phyloP scores from a whole-genome alignment of 2,329 filamentous ascomycete species.

The Exophiala calicioides region DNA sequence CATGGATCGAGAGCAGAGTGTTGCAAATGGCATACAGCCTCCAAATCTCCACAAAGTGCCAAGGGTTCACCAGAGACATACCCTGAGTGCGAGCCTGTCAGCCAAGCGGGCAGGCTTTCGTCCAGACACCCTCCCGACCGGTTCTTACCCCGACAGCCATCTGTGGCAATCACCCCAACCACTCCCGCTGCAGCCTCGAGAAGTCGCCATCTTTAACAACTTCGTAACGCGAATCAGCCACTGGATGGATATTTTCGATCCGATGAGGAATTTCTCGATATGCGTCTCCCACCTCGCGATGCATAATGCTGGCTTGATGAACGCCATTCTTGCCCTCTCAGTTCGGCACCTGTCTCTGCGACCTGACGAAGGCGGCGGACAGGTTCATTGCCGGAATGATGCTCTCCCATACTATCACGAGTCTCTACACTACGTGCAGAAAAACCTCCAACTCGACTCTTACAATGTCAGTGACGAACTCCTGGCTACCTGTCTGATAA shows the following conservation, averaged over 20 bases:
- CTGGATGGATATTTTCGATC: slow-evolving; percentile 45
- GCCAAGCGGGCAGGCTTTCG: background rate
- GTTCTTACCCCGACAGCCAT: background rate
- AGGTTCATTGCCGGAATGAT: background rate
- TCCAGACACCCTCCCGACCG: background rate
- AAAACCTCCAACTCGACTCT: slow-evolving; percentile 58
- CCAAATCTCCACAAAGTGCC: no score
- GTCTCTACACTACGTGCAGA: slow-evolving; percentile 62
- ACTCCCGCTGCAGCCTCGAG: slow-evolving; percentile 6
- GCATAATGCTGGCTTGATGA: slow-evolving; percentile 58
- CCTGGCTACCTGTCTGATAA: slow-evolving; percentile 59
- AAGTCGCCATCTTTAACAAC: slow-evolving; percentile 4
- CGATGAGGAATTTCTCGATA: slow-evolving; percentile 41
- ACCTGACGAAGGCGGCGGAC: background rate
- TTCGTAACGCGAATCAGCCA: slow-evolving; percentile 13
- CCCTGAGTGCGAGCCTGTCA: background rate
- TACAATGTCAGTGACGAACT: slow-evolving; percentile 62
- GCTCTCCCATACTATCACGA: slow-evolving; percentile 53
- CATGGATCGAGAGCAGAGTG: background rate
- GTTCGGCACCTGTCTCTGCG: slow-evolving; percentile 52
- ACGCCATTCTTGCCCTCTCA: slow-evolving; percentile 58
- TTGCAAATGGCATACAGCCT: background rate
- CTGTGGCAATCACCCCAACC: slow-evolving; percentile 3
- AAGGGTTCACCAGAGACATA: background rate
- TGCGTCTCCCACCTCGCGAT: slow-evolving; percentile 45